Base-by-base conservation (phyloP, 768 basidiomycete species). In the Coprinopsis strossmayeri region DNA sequence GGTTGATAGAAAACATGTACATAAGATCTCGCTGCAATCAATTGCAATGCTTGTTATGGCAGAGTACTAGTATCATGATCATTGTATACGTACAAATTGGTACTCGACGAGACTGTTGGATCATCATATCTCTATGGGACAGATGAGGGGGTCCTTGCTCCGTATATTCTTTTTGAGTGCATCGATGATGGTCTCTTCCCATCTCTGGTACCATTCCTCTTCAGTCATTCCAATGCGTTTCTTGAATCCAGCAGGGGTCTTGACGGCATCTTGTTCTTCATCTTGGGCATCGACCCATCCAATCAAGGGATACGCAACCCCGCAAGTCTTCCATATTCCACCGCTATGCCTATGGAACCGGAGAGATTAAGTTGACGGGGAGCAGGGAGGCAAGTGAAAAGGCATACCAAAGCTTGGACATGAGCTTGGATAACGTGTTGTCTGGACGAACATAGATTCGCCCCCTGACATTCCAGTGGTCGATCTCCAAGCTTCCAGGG, bases 151-250 rank as follows among this genome's bases (percentile, higher is more conserved):
- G 3, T 45, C 18, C 4, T 17, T 17, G 28, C 9, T 45, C 5
- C 30, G 7, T 3, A 45, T 13, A 4, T 45, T 20, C 10, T 45
- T 15, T 3, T 45, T 45, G 1, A 90, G 85, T 0, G 78, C 79
- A 18, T 76, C 72, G 38, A 68, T 68, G 45, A 92, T 87, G 1
- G 78, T 71, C 23, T 69, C 70, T 57, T 91, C 85, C 87, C 89
- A 91, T 46, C 69, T 69, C 59, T 72, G 74, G 61, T 89, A 85
- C 89, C 89, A 92, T 52, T 83, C 77, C 10, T 81, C 84, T 63
- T 91, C 90, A 51, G 71, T 72, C 51, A 78, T 57, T 5, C 89
- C 89, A 2, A 80, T 58, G 10, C 78, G 53, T 57, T 68, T 65
- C 52, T 66, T 67, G 42, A 61, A 61, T 41, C 68, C 75, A 50